phyloP scores from a whole-genome alignment of 179 eudicot genomes.

The Drosera spatulata region DNA sequence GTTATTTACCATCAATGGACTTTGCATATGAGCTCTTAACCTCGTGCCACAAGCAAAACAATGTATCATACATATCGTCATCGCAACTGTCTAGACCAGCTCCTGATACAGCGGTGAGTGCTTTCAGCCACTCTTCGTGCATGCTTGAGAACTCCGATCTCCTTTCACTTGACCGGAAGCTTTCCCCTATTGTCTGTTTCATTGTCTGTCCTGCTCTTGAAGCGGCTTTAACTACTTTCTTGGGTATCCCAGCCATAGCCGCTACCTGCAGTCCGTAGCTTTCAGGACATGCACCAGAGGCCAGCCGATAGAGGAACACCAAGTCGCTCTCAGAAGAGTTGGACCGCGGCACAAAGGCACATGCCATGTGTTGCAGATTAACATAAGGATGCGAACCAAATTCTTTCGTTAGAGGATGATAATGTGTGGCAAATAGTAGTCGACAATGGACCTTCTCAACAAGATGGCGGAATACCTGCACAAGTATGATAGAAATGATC shows the following conservation, averaged over 20 bases:
- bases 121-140: conserved; percentile 77
- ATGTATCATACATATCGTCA: conserved; percentile 55
- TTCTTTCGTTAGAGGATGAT: conserved; percentile 93
- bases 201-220: conserved; percentile 51
- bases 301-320: conserved; percentile 70
- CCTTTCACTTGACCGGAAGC: conserved; percentile 71
- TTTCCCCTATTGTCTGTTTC: conserved; percentile 58
- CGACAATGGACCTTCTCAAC: conserved; percentile 88
- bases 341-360: conserved; percentile 41
- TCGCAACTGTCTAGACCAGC: conserved; percentile 19
- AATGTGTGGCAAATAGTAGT: conserved; percentile 90
- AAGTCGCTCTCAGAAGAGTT: conserved; percentile 23
- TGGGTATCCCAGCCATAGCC: conserved; percentile 84
- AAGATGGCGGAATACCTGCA: conserved; percentile 91
- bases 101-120: conserved; percentile 32
- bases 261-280: conserved; percentile 99
- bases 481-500: not conserved
- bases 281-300: conserved; percentile 80
- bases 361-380: conserved; percentile 81
- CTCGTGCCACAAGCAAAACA: conserved; percentile 91
- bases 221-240: conserved; percentile 65
- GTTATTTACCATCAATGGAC: too few species aligned
- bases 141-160: conserved; percentile 82
- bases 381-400: conserved; percentile 87
- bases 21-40: conserved; percentile 28